Conservation (phyloP, 2,329 filamentous ascomycete species). For the Tricladium varicosporioides region DNA sequence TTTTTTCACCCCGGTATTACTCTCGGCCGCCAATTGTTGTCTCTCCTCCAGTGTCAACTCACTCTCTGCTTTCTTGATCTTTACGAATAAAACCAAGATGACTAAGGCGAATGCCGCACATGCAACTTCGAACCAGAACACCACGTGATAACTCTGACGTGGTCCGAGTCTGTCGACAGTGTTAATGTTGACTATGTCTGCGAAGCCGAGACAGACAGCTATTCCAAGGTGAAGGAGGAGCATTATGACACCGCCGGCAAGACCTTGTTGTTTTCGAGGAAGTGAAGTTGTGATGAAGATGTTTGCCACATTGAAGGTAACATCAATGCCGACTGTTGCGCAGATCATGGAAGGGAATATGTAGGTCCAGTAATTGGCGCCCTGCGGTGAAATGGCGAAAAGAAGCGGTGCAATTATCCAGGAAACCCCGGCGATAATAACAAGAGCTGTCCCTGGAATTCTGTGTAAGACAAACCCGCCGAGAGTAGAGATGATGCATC, state of each 20-base stretch:
- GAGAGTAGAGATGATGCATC: constrained; percentile 62
- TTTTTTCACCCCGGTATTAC: not conserved
- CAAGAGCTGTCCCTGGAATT: constrained; percentile 50
- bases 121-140: constrained; percentile 65
- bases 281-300: constrained; percentile 75
- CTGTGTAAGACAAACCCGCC: constrained; percentile 56
- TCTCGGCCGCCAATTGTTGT: constrained; percentile 25
- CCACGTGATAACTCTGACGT: constrained; percentile 57
- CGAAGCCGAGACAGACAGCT: constrained; percentile 68
- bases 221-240: constrained; percentile 70
- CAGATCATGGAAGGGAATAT: constrained; percentile 70
- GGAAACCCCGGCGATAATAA: constrained; percentile 50
- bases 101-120: constrained; percentile 49
- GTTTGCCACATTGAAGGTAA: constrained; percentile 72
- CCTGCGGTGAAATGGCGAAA: constrained; percentile 50
- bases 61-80: constrained; percentile 52
- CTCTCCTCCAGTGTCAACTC: constrained; percentile 57
- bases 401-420: constrained; percentile 52
- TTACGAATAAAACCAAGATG: constrained; percentile 51
- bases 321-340: constrained; percentile 70
- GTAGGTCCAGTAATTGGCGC: constrained; percentile 59
- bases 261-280: constrained; percentile 63
- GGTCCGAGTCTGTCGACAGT: constrained; percentile 37
- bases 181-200: constrained; percentile 59
- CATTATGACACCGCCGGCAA: constrained; percentile 71